phyloP scores from a whole-genome alignment of 176 grass and related monocot genomes.

The Juncus effusus region DNA sequence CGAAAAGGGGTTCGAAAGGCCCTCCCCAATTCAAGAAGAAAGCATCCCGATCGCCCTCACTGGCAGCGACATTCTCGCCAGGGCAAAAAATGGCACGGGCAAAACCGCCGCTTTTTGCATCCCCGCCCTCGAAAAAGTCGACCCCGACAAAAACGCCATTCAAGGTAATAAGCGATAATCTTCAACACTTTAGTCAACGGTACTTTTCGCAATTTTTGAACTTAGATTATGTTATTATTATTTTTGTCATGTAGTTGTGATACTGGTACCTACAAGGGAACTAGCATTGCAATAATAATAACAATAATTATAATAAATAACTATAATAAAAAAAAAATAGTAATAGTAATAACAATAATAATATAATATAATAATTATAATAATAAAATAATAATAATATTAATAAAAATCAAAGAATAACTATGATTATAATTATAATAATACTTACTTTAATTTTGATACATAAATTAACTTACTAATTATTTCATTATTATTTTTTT shows the following conservation, averaged over 20 bases:
- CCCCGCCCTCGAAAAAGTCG: constrained; percentile 94
- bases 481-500: constrained; percentile 16
- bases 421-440: too few species aligned
- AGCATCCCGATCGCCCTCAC: constrained; percentile 98
- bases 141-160: constrained; percentile 89
- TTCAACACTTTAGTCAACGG: too few species aligned
- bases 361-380: too few species aligned
- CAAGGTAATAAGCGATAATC: constrained; percentile 46
- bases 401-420: too few species aligned
- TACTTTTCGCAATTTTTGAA: constrained; percentile 3
- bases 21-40: constrained; percentile 98
- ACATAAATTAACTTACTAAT: not conserved
- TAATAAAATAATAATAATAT: too few species aligned
- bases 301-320: too few species aligned
- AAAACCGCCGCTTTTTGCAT: constrained; percentile 98
- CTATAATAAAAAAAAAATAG: too few species aligned
- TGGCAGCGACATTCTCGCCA: constrained; percentile 92
- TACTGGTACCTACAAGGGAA: constrained; percentile 92
- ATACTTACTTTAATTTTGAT: not conserved
- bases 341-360: too few species aligned
- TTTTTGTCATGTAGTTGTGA: not conserved
- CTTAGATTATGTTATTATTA: not conserved
- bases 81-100: constrained; percentile 97
- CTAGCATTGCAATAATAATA: constrained; percentile 55
- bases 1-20: constrained; percentile 94